These are phyloP conservation scores for Vanrija pseudolonga DNA, from an alignment of 1,284 basidiomycete genomes.

Conservation along the genomic window DNA sequence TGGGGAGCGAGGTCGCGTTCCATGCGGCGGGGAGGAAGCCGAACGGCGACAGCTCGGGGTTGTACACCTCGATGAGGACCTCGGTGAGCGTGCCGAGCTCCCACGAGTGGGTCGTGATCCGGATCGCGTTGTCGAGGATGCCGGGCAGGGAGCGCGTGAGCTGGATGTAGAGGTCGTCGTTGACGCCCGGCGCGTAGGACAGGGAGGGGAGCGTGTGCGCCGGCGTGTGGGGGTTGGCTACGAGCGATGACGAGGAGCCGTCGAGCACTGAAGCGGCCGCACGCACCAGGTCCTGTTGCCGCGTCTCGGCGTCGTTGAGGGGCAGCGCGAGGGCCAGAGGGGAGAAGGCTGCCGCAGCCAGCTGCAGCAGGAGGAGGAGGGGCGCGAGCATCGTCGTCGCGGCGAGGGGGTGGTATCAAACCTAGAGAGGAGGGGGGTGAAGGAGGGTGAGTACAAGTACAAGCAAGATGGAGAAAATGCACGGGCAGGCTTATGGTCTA, in stretches of 20 bases:
- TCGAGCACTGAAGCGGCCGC: neutral
- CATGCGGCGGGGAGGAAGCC: constrained; percentile 5
- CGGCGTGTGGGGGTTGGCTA: neutral
- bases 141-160: constrained; percentile 16
- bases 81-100: constrained; percentile 30
- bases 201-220: constrained; percentile 6
- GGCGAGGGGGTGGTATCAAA: neutral
- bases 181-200: constrained; percentile 8
- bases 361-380: constrained; percentile 4
- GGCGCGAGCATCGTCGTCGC: neutral
- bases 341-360: constrained; percentile 2
- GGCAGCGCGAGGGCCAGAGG: neutral
- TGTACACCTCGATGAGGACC: constrained; percentile 29
- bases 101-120: constrained; percentile 28
- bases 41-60: constrained; percentile 24
- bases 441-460: no score
- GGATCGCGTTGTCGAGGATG: constrained; percentile 21
- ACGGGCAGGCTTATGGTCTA: no score
- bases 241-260: neutral
- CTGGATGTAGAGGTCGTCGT: constrained; percentile 8
- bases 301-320: neutral
- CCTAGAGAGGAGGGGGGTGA: no score
- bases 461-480: no score
- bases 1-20: neutral
- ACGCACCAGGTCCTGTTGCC: no score